phyloP scores from a whole-genome alignment of 2,329 filamentous ascomycete genomes.

The Fonsecaea pedrosoi region DNA sequence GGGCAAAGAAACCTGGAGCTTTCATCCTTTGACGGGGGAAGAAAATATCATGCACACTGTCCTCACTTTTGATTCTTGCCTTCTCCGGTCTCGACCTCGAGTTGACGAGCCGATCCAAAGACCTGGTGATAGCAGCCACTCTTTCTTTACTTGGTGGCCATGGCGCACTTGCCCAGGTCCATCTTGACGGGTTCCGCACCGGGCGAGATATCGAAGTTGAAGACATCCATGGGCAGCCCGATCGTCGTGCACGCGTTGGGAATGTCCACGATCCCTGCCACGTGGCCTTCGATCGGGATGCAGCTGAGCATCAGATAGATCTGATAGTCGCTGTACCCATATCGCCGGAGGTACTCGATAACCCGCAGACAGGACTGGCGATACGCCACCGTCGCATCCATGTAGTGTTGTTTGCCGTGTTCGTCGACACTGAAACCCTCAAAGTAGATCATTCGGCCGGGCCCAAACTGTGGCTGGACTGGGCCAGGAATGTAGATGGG shows the following conservation, averaged over 20 bases:
- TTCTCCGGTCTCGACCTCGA: background rate
- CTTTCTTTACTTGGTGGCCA: constrained; percentile 23
- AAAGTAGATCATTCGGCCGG: constrained; percentile 81
- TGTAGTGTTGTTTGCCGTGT: constrained; percentile 84
- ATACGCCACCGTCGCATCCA: constrained; percentile 86
- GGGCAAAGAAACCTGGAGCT: background rate
- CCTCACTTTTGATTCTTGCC: background rate
- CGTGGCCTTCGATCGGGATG: constrained; percentile 84
- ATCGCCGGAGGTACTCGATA: constrained; percentile 80
- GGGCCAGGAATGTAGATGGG: constrained; percentile 87
- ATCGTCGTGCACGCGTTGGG: constrained; percentile 91
- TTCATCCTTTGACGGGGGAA: background rate
- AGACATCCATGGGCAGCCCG: constrained; percentile 89
- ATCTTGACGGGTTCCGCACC: constrained; percentile 62
- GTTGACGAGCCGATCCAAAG: too few relatives aligned
- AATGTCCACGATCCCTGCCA: constrained; percentile 89
- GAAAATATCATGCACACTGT: background rate
- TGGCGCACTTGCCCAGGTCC: constrained; percentile 74
- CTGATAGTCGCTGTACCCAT: constrained; percentile 75
- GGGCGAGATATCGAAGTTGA: constrained; percentile 88
- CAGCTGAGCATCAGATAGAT: constrained; percentile 85
- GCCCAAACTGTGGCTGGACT: constrained; percentile 86
- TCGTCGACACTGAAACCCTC: constrained; percentile 85
- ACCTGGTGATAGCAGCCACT: background rate
- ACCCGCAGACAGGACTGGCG: constrained; percentile 77